A percentile compares a stretch with the other conserved stretches of the same genome.
Evolutionary conservation across 2,329 filamentous ascomycete species (phyloP).

Genomic region (Nigrospora osmanthi): DNA sequence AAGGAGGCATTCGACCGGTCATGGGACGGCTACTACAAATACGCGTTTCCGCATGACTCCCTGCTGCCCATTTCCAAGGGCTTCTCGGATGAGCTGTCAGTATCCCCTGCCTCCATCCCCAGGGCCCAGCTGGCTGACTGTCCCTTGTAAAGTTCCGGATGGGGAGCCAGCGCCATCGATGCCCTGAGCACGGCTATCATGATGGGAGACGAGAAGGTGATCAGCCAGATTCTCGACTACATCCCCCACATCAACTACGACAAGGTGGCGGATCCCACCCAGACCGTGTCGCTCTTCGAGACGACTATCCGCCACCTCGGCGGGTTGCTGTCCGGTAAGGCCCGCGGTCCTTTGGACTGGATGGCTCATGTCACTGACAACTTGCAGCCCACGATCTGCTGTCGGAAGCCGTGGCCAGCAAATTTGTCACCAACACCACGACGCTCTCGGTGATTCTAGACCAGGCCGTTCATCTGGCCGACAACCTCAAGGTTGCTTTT

Average conservation of each 20-base stretch:
- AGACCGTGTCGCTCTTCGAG: conserved; percentile 69
- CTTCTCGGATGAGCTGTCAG: conserved; percentile 62
- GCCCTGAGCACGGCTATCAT: conserved; percentile 72
- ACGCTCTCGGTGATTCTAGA: conserved; percentile 52
- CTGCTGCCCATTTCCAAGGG: conserved; percentile 59
- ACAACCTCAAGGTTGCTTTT: conserved; percentile 71
- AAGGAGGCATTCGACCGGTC: conserved; percentile 62
- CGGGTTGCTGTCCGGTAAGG: conserved; percentile 63
- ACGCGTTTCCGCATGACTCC: conserved; percentile 74
- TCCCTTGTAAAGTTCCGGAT: conserved; percentile 61
- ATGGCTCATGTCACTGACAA: background rate
- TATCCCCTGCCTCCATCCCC: background rate
- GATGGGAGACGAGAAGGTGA: conserved; percentile 62
- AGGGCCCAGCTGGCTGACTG: no score
- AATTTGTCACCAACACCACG: conserved; percentile 32
- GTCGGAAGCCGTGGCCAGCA: conserved; percentile 49
- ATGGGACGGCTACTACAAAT: conserved; percentile 65
- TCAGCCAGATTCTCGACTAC: conserved; percentile 63
- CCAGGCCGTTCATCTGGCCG: conserved; percentile 62
- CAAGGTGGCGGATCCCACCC: conserved; percentile 37
- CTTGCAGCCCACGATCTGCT: conserved; percentile 61
- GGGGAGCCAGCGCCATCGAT: conserved; percentile 79
- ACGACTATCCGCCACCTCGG: conserved; percentile 85
- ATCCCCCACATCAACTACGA: conserved; percentile 66
- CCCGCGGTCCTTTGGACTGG: background rate